A percentile compares a stretch with the other conserved stretches of the same genome.
These are phyloP conservation scores for Fusarium sarcochroum DNA, from an alignment of 2,329 filamentous ascomycete species.

Conservation along the genomic window DNA sequence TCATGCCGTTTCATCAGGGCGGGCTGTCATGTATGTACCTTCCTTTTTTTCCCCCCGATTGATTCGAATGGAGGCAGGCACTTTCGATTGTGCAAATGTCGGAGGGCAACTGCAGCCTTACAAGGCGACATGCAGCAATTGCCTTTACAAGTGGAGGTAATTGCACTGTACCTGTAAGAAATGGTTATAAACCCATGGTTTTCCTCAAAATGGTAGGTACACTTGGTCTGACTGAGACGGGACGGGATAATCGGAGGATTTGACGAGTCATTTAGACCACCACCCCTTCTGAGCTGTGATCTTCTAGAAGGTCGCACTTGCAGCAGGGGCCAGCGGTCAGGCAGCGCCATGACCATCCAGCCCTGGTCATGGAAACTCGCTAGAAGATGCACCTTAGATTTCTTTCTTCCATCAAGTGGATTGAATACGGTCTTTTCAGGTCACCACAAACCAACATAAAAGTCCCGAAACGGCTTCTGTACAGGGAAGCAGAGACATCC, in stretches of 20 bases:
- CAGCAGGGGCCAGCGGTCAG: constrained; percentile 37
- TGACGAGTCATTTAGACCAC: constrained; percentile 2
- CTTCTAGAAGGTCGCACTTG: constrained; percentile 38
- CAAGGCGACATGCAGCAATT: constrained; percentile 18
- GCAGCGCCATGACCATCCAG: constrained; percentile 44
- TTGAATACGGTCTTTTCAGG: constrained; percentile 22
- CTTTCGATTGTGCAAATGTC: not conserved
- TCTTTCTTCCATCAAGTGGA: constrained; percentile 36
- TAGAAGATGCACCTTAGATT: constrained; percentile 47
- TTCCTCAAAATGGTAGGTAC: too few relatives aligned
- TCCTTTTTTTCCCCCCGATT: constrained; percentile 21
- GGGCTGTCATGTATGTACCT: constrained; percentile 18
- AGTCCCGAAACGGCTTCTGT: not conserved
- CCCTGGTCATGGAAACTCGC: constrained; percentile 48
- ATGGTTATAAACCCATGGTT: too few relatives aligned
- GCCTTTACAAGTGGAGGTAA: not conserved
- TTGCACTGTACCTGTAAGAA: not conserved
- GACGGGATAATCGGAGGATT: not conserved
- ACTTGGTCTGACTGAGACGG: not conserved
- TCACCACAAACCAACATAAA: constrained; percentile 21
- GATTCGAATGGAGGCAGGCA: constrained; percentile 4
- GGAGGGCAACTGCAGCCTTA: constrained; percentile 19
- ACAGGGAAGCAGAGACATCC: constrained; percentile 4
- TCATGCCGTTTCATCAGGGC: constrained; percentile 46
- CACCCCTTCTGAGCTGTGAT: constrained; percentile 12